Evolutionary conservation across 2,329 filamentous ascomycete species (phyloP).

Genomic region (Trichoderma afroharzianum): DNA sequence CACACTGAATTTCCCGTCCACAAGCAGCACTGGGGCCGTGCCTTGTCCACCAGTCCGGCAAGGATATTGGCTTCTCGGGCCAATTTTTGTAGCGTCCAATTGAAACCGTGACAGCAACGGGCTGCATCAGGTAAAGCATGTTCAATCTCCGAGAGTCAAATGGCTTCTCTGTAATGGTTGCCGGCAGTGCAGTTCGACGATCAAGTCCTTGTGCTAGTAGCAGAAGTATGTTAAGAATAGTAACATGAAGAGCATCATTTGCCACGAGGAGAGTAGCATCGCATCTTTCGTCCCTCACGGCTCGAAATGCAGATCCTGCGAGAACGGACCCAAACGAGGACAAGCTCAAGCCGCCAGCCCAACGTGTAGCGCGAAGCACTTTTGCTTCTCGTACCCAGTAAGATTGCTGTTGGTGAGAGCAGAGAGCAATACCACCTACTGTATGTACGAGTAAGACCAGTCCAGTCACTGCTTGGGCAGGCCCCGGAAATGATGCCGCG

Average conservation of each 20-base stretch:
- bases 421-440: not conserved
- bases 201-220: not conserved
- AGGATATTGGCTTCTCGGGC: slow-evolving; percentile 4
- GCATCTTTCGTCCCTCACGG: not conserved
- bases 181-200: slow-evolving; percentile 5
- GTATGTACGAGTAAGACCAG: not conserved
- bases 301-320: not conserved
- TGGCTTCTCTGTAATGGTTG: not conserved
- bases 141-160: slow-evolving; percentile 11
- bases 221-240: not conserved
- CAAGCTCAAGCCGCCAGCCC: not conserved
- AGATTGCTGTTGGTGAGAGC: slow-evolving; percentile 1
- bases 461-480: not conserved
- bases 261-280: not conserved
- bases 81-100: slow-evolving; percentile 4
- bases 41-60: not conserved
- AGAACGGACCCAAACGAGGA: not conserved
- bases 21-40: slow-evolving; percentile 9
- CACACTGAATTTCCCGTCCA: not conserved
- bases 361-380: not conserved
- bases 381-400: not conserved
- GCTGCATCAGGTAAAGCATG: slow-evolving; percentile 11
- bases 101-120: not conserved
- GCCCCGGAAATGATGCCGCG: not conserved
- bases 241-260: not conserved